Percentiles rank a stretch among this genome's conserved stretches.
Evolutionary conservation across 2,329 filamentous ascomycete species (phyloP).

Genomic region (Neonectria magnoliae): DNA sequence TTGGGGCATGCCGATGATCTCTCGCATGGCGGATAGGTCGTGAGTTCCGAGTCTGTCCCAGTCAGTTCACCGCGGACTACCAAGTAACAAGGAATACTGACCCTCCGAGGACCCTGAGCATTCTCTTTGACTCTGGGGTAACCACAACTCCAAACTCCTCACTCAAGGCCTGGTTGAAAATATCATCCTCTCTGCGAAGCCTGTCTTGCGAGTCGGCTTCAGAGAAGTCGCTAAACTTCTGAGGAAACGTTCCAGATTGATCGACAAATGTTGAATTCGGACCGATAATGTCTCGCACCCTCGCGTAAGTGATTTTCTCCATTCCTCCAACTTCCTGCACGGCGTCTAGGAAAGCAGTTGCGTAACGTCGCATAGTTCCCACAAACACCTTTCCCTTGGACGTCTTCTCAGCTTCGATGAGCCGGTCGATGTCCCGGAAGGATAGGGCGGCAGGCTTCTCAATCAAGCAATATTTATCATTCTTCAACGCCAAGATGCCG

Average conservation of each 20-base stretch:
- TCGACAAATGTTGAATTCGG: slow-evolving; percentile 60
- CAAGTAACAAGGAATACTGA: not conserved
- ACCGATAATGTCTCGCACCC: slow-evolving; percentile 57
- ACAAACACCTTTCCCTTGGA: slow-evolving; percentile 62
- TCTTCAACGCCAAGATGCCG: slow-evolving; percentile 60
- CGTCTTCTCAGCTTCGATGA: slow-evolving; percentile 59
- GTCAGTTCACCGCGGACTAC: not conserved
- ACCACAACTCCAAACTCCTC: slow-evolving; percentile 20
- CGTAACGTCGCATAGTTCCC: slow-evolving; percentile 70
- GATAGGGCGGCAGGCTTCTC: slow-evolving; percentile 68
- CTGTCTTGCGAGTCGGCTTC: slow-evolving; percentile 16
- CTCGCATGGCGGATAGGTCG: slow-evolving; percentile 24
- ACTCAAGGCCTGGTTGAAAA: slow-evolving; percentile 31
- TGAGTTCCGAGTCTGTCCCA: slow-evolving; percentile 16
- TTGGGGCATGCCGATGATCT: slow-evolving; percentile 27
- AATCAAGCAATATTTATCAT: slow-evolving; percentile 66
- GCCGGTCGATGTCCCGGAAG: slow-evolving; percentile 54
- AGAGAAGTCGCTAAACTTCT: slow-evolving; percentile 45
- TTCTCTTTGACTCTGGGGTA: slow-evolving; percentile 12
- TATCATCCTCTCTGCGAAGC: slow-evolving; percentile 13
- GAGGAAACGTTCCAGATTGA: slow-evolving; percentile 59
- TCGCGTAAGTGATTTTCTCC: slow-evolving; percentile 64
- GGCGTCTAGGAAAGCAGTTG: slow-evolving; percentile 62
- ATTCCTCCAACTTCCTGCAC: slow-evolving; percentile 64
- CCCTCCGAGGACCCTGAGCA: slow-evolving; percentile 10